Conservation (phyloP, 1,284 basidiomycete species). For the Cutaneotrichosporon spelunceum region DNA sequence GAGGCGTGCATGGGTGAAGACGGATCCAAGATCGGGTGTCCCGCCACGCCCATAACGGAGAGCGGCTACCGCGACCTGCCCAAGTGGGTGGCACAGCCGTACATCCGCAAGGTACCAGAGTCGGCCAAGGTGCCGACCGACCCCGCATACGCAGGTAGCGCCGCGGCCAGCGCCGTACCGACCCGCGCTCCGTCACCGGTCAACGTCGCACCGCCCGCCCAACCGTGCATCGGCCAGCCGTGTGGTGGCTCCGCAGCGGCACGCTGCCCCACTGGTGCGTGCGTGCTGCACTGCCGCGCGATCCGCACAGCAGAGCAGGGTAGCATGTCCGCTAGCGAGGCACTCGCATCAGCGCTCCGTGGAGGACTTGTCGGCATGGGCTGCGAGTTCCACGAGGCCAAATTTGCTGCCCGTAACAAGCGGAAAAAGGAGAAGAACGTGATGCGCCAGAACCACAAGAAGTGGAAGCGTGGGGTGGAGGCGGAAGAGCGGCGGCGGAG, state of each 20-base stretch:
- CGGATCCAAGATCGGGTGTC: conserved; percentile 47
- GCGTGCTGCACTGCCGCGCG: conserved; percentile 49
- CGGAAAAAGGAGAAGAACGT: conserved; percentile 36
- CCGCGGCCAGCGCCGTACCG: conserved; percentile 7
- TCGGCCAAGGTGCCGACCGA: conserved; percentile 28
- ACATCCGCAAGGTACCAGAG: conserved; percentile 60
- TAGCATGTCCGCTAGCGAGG: conserved; percentile 37
- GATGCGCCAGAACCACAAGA: conserved; percentile 5
- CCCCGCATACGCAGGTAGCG: background rate
- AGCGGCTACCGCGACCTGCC: conserved; percentile 60
- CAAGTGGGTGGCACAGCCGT: conserved; percentile 81
- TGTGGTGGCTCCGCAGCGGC: conserved; percentile 31
- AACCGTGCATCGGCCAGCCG: conserved; percentile 7
- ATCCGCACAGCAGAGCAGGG: conserved; percentile 38
- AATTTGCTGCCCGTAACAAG: conserved; percentile 42
- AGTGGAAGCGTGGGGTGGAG: conserved; percentile 3
- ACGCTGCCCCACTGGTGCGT: conserved; percentile 44
- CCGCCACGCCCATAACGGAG: conserved; percentile 37
- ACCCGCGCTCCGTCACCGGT: conserved; percentile 19
- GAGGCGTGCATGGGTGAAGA: conserved; percentile 62
- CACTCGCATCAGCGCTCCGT: conserved; percentile 24
- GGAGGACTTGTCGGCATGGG: conserved; percentile 44
- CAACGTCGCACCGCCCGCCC: background rate
- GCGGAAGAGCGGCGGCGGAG: conserved; percentile 6
- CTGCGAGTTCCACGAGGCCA: conserved; percentile 53